Percentiles rank a stretch among this genome's conserved stretches.
Evolutionary conservation across 345 rosid genomes (phyloP).

Genomic region (Gossypium longicalyx): DNA sequence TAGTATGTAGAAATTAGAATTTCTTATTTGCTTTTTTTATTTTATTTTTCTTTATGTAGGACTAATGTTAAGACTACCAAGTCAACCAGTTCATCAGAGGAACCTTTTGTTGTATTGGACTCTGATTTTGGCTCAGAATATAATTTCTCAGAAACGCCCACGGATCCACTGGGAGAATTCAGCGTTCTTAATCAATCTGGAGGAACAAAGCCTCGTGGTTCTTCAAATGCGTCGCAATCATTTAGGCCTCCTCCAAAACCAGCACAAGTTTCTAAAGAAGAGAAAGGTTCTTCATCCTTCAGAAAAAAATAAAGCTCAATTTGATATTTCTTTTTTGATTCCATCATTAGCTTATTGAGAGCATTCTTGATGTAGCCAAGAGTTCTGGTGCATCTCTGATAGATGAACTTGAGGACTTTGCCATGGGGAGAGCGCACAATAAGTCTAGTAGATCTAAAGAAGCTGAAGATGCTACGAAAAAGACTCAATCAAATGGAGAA

Average conservation of each 20-base stretch:
- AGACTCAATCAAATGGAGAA: constrained; percentile 34
- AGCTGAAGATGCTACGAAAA: constrained; percentile 44
- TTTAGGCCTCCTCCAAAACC: constrained; percentile 71
- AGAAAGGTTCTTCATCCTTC: constrained; percentile 43
- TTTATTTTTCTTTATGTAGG: constrained; percentile 19
- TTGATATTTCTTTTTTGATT: constrained; percentile 5
- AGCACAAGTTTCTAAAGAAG: constrained; percentile 44
- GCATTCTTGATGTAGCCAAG: constrained; percentile 41
- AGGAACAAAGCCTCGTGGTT: constrained; percentile 25
- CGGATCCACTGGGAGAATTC: constrained; percentile 58
- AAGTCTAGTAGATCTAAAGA: constrained; percentile 50
- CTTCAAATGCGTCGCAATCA: constrained; percentile 32
- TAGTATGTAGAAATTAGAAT: not conserved
- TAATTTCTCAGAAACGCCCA: constrained; percentile 32
- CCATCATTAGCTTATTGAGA: constrained; percentile 12
- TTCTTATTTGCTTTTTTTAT: not conserved
- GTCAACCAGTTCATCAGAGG: constrained; percentile 34
- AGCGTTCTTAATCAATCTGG: constrained; percentile 38
- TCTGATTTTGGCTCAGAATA: constrained; percentile 34
- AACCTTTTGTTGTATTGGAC: constrained; percentile 69
- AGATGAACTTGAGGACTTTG: constrained; percentile 77
- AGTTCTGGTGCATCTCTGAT: constrained; percentile 45
- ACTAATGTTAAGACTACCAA: constrained; percentile 21
- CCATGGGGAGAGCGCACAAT: constrained; percentile 43
- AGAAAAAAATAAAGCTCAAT: constrained; percentile 8